Evolutionary conservation across 306 rosid genomes (phyloP), one percentile per base, ranked within the genome.

Genomic region (Adenanthera pavonina): DNA sequence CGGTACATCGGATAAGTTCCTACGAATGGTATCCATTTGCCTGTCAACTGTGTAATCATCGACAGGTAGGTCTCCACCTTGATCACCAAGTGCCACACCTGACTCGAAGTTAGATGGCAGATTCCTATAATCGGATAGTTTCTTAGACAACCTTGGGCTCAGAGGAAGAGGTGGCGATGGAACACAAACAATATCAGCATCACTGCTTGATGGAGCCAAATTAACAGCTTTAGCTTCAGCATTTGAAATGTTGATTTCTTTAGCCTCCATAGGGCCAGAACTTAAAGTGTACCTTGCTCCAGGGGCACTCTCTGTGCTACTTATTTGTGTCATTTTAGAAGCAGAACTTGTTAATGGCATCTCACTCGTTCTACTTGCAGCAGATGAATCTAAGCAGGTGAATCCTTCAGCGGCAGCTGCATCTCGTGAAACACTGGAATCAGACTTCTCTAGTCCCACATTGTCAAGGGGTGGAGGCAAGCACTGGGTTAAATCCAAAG

Each of bases 401-500:
- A 89, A 88, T 78, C 91, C 97, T 80, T 90, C 98, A 83, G 84
- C 75, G 75, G 87, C 78, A 48, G 81, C 70, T 52, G 86, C 87
- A 84, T 95, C 94, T 3, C 83, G 90, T 15, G 91, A 88, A 79
- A 89, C 83, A 88, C 61, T 74, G 56, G 97, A 91, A 85, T 94
- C 99, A 14, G 89, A 79, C 87, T 89, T 91, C 80, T 92, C 98
- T 72, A 91, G 73, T 17, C 87, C 95, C 44, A 85, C 73, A 76
- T 89, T 89, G 83, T 94, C 98, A 65, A 90, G 46, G 0, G 92
- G 98, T 0, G 98, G 94, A 36, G 99, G 99, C 84, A 96, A 90
- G 86, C 99, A 96, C 86, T 92, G 97, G 65, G 95, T 87, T 71
- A 96, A 90, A 78, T 96, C 95, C 92, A 96, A 89, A 78, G 99